These are phyloP conservation scores for Hymenoscyphus infarciens DNA, from an alignment of 2,329 filamentous ascomycete species.

Conservation along the genomic window DNA sequence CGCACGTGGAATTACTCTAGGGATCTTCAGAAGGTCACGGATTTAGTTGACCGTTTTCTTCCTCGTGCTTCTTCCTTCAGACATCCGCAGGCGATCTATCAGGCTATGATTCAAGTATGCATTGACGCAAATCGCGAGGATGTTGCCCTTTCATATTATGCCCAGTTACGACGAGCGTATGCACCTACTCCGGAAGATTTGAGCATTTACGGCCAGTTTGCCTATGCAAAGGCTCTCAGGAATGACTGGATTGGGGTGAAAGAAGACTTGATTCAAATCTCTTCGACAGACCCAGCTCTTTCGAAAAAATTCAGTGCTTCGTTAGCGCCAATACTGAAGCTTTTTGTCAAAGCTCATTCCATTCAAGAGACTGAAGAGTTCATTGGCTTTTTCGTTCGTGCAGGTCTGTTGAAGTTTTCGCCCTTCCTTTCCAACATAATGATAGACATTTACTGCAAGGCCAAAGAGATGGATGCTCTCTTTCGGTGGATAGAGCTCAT, in stretches of 20 bases:
- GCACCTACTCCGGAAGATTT: conserved; percentile 15
- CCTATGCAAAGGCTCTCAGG: conserved; percentile 32
- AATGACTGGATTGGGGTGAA: conserved; percentile 32
- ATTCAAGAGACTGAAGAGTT: conserved; percentile 31
- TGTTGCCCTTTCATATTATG: conserved; percentile 26
- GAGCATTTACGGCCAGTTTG: conserved; percentile 33
- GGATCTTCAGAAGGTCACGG: conserved; percentile 26
- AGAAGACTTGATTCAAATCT: conserved; percentile 28
- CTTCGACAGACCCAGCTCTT: conserved; percentile 11
- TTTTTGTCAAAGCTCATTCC: conserved; percentile 29
- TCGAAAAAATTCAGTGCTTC: conserved; percentile 14
- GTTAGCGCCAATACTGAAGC: conserved; percentile 32
- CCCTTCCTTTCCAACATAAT: conserved; percentile 26
- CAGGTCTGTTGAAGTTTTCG: conserved; percentile 24
- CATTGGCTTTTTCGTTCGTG: conserved; percentile 23
- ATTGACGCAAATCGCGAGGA: conserved; percentile 29
- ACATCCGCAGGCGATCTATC: conserved; percentile 29
- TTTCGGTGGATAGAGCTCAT: conserved; percentile 31
- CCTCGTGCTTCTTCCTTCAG: conserved; percentile 13
- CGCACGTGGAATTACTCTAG: conserved; percentile 28
- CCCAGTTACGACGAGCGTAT: conserved; percentile 15
- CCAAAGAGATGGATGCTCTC: conserved; percentile 30
- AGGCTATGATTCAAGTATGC: conserved; percentile 33
- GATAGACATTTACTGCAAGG: conserved; percentile 30
- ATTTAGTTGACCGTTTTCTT: conserved; percentile 29